Evolutionary conservation across 2,329 filamentous ascomycete genomes (phyloP).

Genomic region (Byssochlamys sp.): DNA sequence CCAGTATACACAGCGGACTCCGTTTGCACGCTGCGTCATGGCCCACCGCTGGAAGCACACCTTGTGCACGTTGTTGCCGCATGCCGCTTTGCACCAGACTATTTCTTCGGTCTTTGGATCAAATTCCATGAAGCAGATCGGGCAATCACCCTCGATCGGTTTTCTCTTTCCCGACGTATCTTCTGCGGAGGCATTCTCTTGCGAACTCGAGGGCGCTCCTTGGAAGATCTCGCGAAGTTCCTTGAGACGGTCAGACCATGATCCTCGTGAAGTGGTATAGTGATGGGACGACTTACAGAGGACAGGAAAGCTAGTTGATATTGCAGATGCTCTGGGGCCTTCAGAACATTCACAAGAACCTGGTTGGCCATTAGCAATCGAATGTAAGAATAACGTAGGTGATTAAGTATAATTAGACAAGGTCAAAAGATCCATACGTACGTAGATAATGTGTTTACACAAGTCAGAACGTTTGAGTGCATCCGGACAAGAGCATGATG

Average conservation of each 20-base stretch:
- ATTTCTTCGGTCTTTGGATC: conserved; percentile 38
- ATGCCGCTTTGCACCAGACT: conserved; percentile 51
- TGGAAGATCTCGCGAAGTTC: conserved; percentile 50
- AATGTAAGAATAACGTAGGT: background rate
- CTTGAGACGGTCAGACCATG: conserved; percentile 9
- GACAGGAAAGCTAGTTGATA: conserved; percentile 54
- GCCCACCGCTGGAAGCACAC: conserved; percentile 49
- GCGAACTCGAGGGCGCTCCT: conserved; percentile 42
- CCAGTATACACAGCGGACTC: conserved; percentile 39
- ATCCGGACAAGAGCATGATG: conserved; percentile 49
- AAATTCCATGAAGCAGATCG: conserved; percentile 53
- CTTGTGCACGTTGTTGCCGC: conserved; percentile 55
- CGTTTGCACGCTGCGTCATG: conserved; percentile 19
- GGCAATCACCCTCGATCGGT: conserved; percentile 52
- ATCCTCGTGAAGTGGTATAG: background rate
- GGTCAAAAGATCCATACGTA: conserved; percentile 18
- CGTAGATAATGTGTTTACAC: conserved; percentile 57
- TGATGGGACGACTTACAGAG: conserved; percentile 25
- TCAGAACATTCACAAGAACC: conserved; percentile 50
- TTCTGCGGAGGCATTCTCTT: conserved; percentile 26
- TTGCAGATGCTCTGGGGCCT: conserved; percentile 45
- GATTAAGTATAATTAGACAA: background rate
- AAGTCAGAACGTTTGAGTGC: conserved; percentile 43
- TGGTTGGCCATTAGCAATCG: conserved; percentile 16
- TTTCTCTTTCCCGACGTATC: conserved; percentile 45